Evolutionary conservation across 164 flowering plant species (phyloP), one percentile per base, ranked within the genome.

Genomic region (Malania oleifera): DNA sequence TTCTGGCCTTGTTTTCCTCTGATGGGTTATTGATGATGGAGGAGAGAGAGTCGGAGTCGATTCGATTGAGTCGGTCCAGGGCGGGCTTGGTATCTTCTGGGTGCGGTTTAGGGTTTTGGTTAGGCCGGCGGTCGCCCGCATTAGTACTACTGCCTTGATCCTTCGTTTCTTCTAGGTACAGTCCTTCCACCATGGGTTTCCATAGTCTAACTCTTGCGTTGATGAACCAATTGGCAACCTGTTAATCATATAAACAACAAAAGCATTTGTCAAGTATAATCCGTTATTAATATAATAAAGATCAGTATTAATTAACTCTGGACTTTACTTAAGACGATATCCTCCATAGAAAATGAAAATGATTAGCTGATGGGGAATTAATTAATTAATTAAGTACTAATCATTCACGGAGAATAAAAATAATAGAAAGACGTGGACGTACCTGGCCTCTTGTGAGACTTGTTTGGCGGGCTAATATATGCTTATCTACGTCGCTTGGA

Each of bases 151-250:
- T 67, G 47, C 80, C 78, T 23, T 68, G 70, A 47, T 87, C 96
- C 63, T 87, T 92, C 46, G 79, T 67, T 76, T 93, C 98, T 81
- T 89, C 97, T 25, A 83, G 26, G 73, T 93, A 93, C 96, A 93
- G 87, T 59, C 90, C 93, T 59, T 92, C 98, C 31, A 92, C 95
- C 98, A 92, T 92, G 1, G 98, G 98, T 45, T 92, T 92, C 98
- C 98, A 93, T 39, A 93, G 82, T 72, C 98, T 79, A 48, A 93
- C 98, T 64, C 98, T 80, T 25, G 98, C 96, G 41, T 89, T 92
- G 25, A 92, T 92, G 67, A 92, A 92, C 98, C 98, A 92, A 68
- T 92, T 93, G 29, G 98, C 89, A 6, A 93, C 98, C 98, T 93
- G 71, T 23, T 1, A 22, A 14, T 17, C 14, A 49, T n/a, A 46